Conservation (phyloP, 371 early-diverging fungal genomes). For the Mortierella sp. region DNA sequence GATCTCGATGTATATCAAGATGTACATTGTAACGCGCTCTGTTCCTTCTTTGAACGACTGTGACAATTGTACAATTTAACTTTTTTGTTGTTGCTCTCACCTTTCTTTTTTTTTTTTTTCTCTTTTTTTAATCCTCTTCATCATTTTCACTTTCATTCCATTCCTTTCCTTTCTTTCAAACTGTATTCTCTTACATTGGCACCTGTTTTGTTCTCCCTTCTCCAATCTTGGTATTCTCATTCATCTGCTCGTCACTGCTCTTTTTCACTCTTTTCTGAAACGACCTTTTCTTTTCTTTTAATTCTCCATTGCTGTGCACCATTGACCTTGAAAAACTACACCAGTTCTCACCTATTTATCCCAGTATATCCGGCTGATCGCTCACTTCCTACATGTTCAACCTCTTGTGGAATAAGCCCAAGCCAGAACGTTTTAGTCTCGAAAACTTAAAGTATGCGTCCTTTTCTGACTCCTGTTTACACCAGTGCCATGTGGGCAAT, state of each 20-base stretch:
- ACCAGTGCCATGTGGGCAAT: neutral
- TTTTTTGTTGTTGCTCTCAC: too few relatives aligned
- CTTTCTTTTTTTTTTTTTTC: too few relatives aligned
- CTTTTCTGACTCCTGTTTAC: neutral
- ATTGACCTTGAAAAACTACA: neutral
- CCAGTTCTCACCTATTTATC: neutral
- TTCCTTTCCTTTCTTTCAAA: neutral
- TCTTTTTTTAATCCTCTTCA: neutral
- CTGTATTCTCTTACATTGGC: neutral
- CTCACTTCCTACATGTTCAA: slow-evolving; percentile 39
- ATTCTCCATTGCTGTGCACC: neutral
- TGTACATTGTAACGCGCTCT: neutral
- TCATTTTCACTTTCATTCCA: neutral
- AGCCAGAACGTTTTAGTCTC: slow-evolving; percentile 57
- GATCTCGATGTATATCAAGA: neutral
- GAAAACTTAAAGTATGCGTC: slow-evolving; percentile 57
- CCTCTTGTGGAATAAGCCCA: slow-evolving; percentile 56
- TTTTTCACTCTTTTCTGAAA: neutral
- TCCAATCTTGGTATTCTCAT: slow-evolving; percentile 13
- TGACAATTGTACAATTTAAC: too few relatives aligned
- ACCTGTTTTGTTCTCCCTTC: neutral
- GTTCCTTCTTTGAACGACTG: neutral
- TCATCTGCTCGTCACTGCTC: slow-evolving; percentile 11
- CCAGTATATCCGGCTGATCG: slow-evolving; percentile 8
- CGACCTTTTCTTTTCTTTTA: neutral